A percentile compares a stretch with the other conserved stretches of the same genome.
Conservation (phyloP, 345 rosid species). For the Syzygium oleosum region DNA sequence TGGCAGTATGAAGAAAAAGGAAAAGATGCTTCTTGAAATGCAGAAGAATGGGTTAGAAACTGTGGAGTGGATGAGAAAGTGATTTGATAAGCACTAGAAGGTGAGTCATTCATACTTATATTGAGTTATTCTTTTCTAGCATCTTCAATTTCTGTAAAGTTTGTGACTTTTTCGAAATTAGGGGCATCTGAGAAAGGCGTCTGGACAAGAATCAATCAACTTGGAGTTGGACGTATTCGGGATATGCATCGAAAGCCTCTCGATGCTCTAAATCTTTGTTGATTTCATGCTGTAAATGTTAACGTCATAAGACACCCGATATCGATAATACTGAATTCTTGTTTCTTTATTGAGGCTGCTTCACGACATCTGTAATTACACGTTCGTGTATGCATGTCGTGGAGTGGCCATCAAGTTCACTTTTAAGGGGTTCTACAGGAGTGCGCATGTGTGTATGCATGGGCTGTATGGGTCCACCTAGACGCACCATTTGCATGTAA, state of each 20-base stretch:
- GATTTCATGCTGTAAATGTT: background rate
- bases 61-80: background rate
- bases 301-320: background rate
- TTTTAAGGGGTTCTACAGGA: background rate
- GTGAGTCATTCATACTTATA: background rate
- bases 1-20: slow-evolving; percentile 17
- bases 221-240: background rate
- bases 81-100: background rate
- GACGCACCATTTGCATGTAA: background rate
- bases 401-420: background rate
- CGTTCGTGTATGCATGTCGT: background rate
- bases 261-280: background rate
- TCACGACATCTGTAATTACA: background rate
- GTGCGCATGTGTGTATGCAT: background rate
- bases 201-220: background rate
- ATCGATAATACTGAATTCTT: background rate
- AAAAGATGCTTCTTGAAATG: slow-evolving; percentile 31
- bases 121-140: background rate
- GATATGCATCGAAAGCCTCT: background rate
- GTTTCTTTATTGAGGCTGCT: background rate
- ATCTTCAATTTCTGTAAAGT: background rate
- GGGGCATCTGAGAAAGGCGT: background rate
- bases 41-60: slow-evolving; percentile 8
- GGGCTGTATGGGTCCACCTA: background rate
- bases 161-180: background rate